Evolutionary conservation across 2,329 filamentous ascomycete genomes (phyloP).

Genomic region (Claviceps sp.): DNA sequence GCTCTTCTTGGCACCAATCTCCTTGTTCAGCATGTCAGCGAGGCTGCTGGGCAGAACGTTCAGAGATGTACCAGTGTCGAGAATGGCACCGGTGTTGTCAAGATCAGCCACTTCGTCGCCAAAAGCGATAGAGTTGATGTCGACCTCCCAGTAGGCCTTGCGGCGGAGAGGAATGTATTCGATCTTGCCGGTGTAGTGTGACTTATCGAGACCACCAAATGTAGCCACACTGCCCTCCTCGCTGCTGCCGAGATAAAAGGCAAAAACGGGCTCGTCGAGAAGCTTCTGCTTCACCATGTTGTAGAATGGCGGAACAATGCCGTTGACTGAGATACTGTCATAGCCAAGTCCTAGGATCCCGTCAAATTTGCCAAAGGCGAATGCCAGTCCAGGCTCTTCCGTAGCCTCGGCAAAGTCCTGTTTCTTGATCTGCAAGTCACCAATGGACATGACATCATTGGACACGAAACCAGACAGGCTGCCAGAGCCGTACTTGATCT

Average conservation of each 20-base stretch:
- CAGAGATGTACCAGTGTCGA: slow-evolving; percentile 96
- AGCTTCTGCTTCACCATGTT: slow-evolving; percentile 83
- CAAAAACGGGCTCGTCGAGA: slow-evolving; percentile 84
- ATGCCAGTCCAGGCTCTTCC: slow-evolving; percentile 87
- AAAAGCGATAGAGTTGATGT: slow-evolving; percentile 82
- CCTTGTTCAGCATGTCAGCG: slow-evolving; percentile 90
- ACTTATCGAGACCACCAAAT: slow-evolving; percentile 79
- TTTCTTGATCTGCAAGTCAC: slow-evolving; percentile 74
- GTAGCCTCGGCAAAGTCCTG: slow-evolving; percentile 97
- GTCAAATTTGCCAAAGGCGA: slow-evolving; percentile 95
- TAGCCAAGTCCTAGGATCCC: slow-evolving; percentile 92
- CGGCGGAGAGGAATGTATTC: slow-evolving; percentile 88
- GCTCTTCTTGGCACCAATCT: slow-evolving; percentile 96
- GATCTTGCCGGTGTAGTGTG: slow-evolving; percentile 72
- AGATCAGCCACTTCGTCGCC: slow-evolving; percentile 78
- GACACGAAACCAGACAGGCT: slow-evolving; percentile 90
- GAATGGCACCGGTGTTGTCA: slow-evolving; percentile 88
- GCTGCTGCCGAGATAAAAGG: slow-evolving; percentile 79
- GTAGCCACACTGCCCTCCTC: slow-evolving; percentile 71
- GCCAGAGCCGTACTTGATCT: slow-evolving; percentile 91
- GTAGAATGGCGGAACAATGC: slow-evolving; percentile 91
- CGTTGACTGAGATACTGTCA: slow-evolving; percentile 93
- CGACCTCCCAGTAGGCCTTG: slow-evolving; percentile 99
- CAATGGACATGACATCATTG: slow-evolving; percentile 73
- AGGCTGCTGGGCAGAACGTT: slow-evolving; percentile 86